Base-by-base conservation (phyloP, 2,329 filamentous ascomycete species). In the Stromatinia cepivora region DNA sequence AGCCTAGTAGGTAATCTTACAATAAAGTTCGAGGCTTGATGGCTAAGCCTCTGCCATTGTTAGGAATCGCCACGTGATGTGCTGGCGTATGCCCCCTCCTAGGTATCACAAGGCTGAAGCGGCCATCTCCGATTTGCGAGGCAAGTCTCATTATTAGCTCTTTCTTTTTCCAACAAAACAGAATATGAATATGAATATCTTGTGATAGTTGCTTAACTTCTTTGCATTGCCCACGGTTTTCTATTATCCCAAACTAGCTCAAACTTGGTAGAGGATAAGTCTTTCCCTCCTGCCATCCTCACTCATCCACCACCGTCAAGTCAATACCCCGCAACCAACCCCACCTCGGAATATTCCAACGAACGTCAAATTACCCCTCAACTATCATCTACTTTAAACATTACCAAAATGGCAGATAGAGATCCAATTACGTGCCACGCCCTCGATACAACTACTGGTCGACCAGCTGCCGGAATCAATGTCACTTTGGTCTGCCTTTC, bases 341-440 rank as follows among this genome's bases (percentile, higher is more conserved):
- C 45, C 34, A 34, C 59, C 69, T 31, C 52, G 36, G 42, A 70
- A 28, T n/a, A 61, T 50, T 46, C 28, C 53, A 36, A 36, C 52
- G 13, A 58, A 59, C 56, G 59, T 31, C 53, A 59, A 59, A 34
- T 62, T 59, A 28, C 45, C 15, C 34, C 45, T 62, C 39, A 36
- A 11, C 42, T 42, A 48, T n/a, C 36, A 39, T 39, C 45, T 28
- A 11, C 46, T n/a, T 25, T 20, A 22, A 48, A 65, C 22, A 56
- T 39, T n/a, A 9, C 69, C 17, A 59, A 57, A 45, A 70, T 70
- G 69, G 58, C 71, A 53, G 67, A 57, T 22, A 70, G 69, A 69
- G 87, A 88, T 77, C 87, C 87, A 77, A 94, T 95, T 77, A 94
- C 92, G 79, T 94, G 92, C 83, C 92, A 95, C 83, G 87, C 94